Conservation (phyloP, 164 flowering plant genomes). For the Chimonanthus salicifolius region DNA sequence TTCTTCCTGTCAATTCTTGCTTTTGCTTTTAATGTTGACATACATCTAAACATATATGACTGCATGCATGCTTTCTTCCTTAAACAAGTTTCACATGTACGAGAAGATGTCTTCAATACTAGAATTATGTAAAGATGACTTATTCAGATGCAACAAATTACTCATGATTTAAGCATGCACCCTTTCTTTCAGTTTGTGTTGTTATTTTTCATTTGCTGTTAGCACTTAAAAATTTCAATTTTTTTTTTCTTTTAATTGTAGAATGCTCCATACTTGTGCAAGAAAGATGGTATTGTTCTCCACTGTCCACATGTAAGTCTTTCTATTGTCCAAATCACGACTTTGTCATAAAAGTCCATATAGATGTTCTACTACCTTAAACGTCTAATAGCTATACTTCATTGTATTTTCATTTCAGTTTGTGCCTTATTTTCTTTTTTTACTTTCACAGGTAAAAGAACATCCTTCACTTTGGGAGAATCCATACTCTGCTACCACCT, state of each 20-base stretch:
- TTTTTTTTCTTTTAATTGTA: conserved; percentile 18
- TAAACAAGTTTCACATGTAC: not conserved
- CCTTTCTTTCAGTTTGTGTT: not conserved
- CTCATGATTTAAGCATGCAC: not conserved
- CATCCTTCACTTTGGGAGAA: conserved; percentile 92
- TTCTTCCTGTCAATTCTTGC: not conserved
- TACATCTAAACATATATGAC: not conserved
- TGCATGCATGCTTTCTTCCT: not conserved
- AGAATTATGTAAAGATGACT: not conserved
- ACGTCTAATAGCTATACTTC: conserved; percentile 1
- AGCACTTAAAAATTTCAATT: no score
- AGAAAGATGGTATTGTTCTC: conserved; percentile 83
- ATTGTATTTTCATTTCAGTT: not conserved
- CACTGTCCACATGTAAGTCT: conserved; percentile 71
- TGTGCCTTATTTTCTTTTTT: not conserved
- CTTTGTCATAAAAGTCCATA: not conserved
- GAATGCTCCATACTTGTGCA: conserved; percentile 92
- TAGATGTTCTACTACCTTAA: not conserved
- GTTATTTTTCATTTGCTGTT: not conserved
- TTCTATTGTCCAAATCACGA: conserved; percentile 2
- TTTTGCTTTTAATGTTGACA: not conserved
- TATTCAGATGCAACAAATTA: no score
- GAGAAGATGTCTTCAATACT: no score
- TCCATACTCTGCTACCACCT: conserved; percentile 86
- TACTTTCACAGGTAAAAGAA: conserved; percentile 69